Conservation (phyloP, 805 yeast genomes). For the Lipomyces orientalis region DNA sequence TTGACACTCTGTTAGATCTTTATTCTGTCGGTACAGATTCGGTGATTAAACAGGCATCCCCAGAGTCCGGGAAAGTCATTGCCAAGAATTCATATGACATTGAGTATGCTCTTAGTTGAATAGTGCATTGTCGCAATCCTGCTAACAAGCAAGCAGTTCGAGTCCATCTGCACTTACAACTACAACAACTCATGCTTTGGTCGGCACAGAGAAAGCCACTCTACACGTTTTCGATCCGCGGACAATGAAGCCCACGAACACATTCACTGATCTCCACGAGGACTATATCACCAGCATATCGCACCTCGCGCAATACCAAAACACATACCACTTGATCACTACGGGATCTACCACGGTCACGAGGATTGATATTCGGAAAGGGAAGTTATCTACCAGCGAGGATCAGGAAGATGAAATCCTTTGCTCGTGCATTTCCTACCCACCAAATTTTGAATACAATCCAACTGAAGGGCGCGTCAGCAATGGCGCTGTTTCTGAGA, state of each 20-base stretch:
- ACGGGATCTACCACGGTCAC: conserved; percentile 83
- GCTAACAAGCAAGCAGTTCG: background rate
- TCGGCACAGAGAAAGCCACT: conserved; percentile 73
- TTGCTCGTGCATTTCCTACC: conserved; percentile 62
- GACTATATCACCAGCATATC: conserved; percentile 71
- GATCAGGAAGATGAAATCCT: conserved; percentile 94
- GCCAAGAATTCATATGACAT: conserved; percentile 52
- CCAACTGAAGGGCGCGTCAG: conserved; percentile 10
- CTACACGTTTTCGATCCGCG: conserved; percentile 67
- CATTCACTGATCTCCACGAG: conserved; percentile 65
- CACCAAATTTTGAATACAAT: conserved; percentile 29
- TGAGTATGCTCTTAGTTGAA: conserved; percentile 5
- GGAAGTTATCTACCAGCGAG: conserved; percentile 69
- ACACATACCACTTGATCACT: conserved; percentile 78
- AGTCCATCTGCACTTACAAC: conserved; percentile 42
- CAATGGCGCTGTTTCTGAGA: conserved; percentile 5
- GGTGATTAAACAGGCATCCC: conserved; percentile 72
- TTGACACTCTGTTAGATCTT: conserved; percentile 41
- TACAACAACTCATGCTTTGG: conserved; percentile 45
- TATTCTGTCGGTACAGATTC: conserved; percentile 82
- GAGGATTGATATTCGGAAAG: conserved; percentile 78
- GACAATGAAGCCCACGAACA: conserved; percentile 56
- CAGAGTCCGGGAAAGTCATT: conserved; percentile 76
- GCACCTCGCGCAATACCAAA: conserved; percentile 64
- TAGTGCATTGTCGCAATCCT: background rate